Percentiles rank a stretch among this genome's conserved stretches.
phyloP scores from a whole-genome alignment of 352 stramenopile species.

The Pythium dissotocum region DNA sequence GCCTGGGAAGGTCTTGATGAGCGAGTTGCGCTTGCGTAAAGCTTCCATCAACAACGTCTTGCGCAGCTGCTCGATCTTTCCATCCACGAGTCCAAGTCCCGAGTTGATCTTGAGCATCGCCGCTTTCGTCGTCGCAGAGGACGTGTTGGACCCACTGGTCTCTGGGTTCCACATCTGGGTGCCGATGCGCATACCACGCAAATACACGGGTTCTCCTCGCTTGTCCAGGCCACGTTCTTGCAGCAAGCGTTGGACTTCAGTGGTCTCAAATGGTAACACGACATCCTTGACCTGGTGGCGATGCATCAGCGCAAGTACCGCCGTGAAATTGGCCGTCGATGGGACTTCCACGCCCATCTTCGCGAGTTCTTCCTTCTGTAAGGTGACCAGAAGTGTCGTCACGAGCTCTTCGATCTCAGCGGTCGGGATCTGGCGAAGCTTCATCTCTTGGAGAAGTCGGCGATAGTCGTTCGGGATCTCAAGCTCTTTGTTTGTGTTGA shows the following conservation, averaged over 20 bases:
- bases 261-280: conserved; percentile 39
- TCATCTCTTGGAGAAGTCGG: conserved; percentile 51
- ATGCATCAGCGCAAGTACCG: conserved; percentile 55
- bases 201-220: conserved; percentile 55
- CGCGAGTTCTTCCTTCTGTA: conserved; percentile 64
- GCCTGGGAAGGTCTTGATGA: conserved; percentile 61
- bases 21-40: conserved; percentile 69
- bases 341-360: conserved; percentile 47
- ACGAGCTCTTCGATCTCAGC: conserved; percentile 62
- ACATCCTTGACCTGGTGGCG: conserved; percentile 59
- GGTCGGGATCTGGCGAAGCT: conserved; percentile 51
- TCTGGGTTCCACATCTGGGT: conserved; percentile 40
- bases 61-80: conserved; percentile 61
- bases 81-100: conserved; percentile 61
- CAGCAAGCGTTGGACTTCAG: conserved; percentile 44
- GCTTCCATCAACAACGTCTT: conserved; percentile 67
- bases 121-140: neutral
- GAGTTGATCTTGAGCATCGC: conserved; percentile 35
- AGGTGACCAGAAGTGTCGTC: conserved; percentile 45
- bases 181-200: conserved; percentile 64
- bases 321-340: conserved; percentile 45
- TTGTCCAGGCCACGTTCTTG: conserved; percentile 60
- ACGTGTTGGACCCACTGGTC: neutral
- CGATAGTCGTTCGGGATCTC: conserved; percentile 47
- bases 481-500: conserved; percentile 62